Evolutionary conservation across 805 yeast genomes (phyloP), one percentile per base, ranked within the genome.

Genomic region (Tetrapisispora arboricola): DNA sequence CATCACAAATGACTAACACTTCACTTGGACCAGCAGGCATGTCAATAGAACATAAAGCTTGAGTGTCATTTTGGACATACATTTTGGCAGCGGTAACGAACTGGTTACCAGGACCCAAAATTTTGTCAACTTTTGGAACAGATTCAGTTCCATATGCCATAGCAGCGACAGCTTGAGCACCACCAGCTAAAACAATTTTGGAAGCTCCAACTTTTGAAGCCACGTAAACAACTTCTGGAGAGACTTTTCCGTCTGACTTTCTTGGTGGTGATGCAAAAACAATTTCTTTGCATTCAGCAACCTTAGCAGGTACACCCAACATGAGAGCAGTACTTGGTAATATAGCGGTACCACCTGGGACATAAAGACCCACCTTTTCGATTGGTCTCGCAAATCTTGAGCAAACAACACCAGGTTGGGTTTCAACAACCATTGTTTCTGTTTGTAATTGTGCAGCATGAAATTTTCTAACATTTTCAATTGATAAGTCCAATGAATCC

Each of bases 1-100:
- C 75, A 61, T 92, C 99, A 36, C 95, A 95, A 52, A 92, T 70
- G n/a, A 90, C 99, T 44, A 92, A 71, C 19, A 92, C 99, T 66
- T 92, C 99, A 39, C 95, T 84, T 22, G 99, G 99, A 9, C 99
- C 99, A 20, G 99, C 99, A 38, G 99, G 99, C 97, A 92, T 90
- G 63, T 92, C 99, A 51, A 92, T 92, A 15, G 95, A 84, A 59
- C 96, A 92, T 56, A 88, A 68, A 7, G 98, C 97, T 47, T 80
- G 81, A 1, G 96, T 84, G 58, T 92, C 98, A 57, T 92, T 94
- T 54, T 90, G 92, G 39, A 94, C 92, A 59, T 82, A 69, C 99
- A 92, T 92, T 71, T 92, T 92, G 32, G 98, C 99, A 32, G 98
- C 97, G 16, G 99, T 92, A 40, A 92, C 99, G 61, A 92, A 92